Conservation (phyloP, 2,329 filamentous ascomycete species). For the Diaporthe citri region DNA sequence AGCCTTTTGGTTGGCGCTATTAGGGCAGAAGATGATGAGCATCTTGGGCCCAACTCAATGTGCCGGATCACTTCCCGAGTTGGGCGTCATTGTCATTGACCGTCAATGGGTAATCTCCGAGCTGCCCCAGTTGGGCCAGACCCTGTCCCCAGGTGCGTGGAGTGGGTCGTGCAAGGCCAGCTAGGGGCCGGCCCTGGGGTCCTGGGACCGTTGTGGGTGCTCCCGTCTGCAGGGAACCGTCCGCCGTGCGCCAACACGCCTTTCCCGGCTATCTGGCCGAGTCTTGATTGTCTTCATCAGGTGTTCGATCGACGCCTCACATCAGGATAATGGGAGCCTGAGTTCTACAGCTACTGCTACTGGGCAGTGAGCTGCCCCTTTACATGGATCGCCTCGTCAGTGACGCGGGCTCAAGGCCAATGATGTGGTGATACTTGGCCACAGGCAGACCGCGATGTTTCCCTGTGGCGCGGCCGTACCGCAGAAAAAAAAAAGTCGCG, state of each 20-base stretch:
- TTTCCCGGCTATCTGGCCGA: conserved; percentile 18
- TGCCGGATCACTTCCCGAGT: conserved; percentile 24
- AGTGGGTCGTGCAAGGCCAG: conserved; percentile 5
- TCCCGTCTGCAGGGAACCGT: conserved; percentile 29
- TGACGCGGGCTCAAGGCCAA: neutral
- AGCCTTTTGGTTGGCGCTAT: neutral
- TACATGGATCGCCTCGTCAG: neutral
- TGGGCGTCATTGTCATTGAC: conserved; percentile 18
- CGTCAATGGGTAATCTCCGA: conserved; percentile 29
- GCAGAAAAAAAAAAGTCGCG: neutral
- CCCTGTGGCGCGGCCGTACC: conserved; percentile 15
- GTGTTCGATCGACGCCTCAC: conserved; percentile 14
- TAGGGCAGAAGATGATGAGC: conserved; percentile 11
- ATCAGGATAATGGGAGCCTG: neutral
- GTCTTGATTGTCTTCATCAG: conserved; percentile 5
- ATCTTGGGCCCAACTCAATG: conserved; percentile 25
- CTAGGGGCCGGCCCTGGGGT: neutral
- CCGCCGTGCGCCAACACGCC: neutral
- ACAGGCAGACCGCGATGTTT: neutral
- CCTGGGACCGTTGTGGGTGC: neutral
- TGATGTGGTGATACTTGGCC: neutral
- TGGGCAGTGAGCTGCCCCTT: neutral
- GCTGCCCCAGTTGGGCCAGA: conserved; percentile 13
- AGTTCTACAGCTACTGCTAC: neutral
- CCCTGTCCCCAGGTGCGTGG: conserved; percentile 12